A percentile compares a stretch with the other conserved stretches of the same genome.
Evolutionary conservation across 768 basidiomycete genomes (phyloP).

Genomic region (Naganishia kalamii): DNA sequence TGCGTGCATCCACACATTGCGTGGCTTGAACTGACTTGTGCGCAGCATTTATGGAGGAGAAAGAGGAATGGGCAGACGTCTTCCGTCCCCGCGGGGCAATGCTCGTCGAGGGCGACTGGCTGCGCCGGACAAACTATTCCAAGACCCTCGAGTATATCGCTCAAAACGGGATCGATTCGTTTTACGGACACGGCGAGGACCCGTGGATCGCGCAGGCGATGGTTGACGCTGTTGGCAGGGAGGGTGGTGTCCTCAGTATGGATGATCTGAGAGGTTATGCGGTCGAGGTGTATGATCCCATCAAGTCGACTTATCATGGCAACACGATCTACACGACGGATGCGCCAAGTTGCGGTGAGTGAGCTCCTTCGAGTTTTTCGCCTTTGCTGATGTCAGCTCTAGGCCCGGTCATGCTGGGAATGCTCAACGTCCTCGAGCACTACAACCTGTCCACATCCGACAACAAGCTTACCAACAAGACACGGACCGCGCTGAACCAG

Average conservation of each 20-base stretch:
- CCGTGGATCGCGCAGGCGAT: constrained; percentile 70
- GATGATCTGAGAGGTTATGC: constrained; percentile 62
- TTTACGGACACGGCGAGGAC: constrained; percentile 53
- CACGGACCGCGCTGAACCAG: constrained; percentile 55
- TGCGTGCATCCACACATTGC: constrained; percentile 49
- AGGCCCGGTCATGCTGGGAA: constrained; percentile 64
- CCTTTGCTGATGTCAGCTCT: background rate
- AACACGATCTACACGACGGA: constrained; percentile 75
- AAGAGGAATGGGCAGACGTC: constrained; percentile 68
- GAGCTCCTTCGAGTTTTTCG: background rate
- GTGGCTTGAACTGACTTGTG: constrained; percentile 14
- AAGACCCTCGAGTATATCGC: constrained; percentile 70
- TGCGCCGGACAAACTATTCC: constrained; percentile 68
- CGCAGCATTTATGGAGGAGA: constrained; percentile 41
- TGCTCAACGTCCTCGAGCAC: constrained; percentile 84
- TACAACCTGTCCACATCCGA: constrained; percentile 48
- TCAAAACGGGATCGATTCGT: constrained; percentile 66
- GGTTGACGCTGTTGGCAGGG: constrained; percentile 60
- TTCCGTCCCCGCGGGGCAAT: constrained; percentile 73
- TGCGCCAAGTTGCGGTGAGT: constrained; percentile 58
- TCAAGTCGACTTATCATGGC: constrained; percentile 69
- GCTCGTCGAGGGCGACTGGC: constrained; percentile 66
- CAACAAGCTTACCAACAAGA: constrained; percentile 19
- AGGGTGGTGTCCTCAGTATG: constrained; percentile 73
- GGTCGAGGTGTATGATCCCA: constrained; percentile 63